phyloP scores from a whole-genome alignment of 495 filamentous ascomycete genomes.

The Cenococcum geophilum region DNA sequence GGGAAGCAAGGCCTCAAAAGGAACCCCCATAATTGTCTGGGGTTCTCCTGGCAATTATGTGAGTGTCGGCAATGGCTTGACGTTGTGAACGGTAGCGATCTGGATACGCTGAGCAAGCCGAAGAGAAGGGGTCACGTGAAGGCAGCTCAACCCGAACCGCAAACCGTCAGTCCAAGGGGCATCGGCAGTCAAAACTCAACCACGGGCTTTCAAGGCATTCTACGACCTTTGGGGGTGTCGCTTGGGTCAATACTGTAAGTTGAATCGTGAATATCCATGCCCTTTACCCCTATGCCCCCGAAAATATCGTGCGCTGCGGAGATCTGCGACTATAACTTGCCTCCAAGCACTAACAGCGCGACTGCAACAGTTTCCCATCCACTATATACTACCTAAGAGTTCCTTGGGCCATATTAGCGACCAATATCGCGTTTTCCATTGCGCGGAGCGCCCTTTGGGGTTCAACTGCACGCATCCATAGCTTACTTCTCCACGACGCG shows the following conservation, averaged over 20 bases:
- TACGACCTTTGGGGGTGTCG: constrained; percentile 23
- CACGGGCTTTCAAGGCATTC: constrained; percentile 17
- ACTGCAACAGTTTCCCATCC: constrained; percentile 18
- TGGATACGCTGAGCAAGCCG: background rate
- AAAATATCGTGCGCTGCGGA: constrained; percentile 14
- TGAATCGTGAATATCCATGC: constrained; percentile 25
- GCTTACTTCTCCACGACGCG: constrained; percentile 17
- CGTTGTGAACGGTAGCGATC: constrained; percentile 1
- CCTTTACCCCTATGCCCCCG: background rate
- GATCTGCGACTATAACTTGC: constrained; percentile 7
- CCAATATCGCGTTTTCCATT: constrained; percentile 3
- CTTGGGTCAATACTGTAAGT: constrained; percentile 12
- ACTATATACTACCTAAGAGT: background rate
- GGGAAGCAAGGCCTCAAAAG: constrained; percentile 91
- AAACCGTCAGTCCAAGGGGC: constrained; percentile 14
- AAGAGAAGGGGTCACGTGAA: background rate
- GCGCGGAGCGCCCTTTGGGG: background rate
- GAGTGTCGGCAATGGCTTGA: constrained; percentile 9
- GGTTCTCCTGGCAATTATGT: constrained; percentile 6
- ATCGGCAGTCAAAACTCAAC: constrained; percentile 23
- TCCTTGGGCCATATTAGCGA: background rate
- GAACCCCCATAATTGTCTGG: constrained; percentile 69
- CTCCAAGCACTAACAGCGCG: constrained; percentile 18
- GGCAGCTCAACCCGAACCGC: background rate
- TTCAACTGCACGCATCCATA: constrained; percentile 20